These are phyloP conservation scores for Colletotrichum falcatum DNA, from an alignment of 2,329 filamentous ascomycete species.

Conservation along the genomic window DNA sequence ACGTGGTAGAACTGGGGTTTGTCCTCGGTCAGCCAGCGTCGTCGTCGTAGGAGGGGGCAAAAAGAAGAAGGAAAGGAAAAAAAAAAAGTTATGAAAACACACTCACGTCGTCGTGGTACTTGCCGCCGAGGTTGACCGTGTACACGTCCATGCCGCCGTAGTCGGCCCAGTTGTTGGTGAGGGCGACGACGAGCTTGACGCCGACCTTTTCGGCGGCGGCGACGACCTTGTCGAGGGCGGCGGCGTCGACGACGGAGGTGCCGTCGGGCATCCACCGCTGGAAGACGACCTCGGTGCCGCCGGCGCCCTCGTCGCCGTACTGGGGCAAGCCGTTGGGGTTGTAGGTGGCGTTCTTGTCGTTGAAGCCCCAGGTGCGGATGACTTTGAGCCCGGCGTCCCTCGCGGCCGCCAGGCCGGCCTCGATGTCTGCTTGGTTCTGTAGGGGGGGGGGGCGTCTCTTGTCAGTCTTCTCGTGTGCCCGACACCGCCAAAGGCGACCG, in stretches of 20 bases:
- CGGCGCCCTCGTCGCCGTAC: slow-evolving; percentile 63
- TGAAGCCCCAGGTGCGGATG: slow-evolving; percentile 69
- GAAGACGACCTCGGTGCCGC: slow-evolving; percentile 58
- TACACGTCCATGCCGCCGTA: slow-evolving; percentile 68
- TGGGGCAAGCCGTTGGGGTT: slow-evolving; percentile 59
- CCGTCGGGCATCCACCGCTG: slow-evolving; percentile 60
- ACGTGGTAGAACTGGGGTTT: slow-evolving; percentile 61
- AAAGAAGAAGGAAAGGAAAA: too few relatives aligned
- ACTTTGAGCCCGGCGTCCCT: slow-evolving; percentile 63
- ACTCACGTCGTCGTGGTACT: slow-evolving; percentile 60
- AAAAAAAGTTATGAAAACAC: too few relatives aligned
- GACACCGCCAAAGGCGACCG: neutral
- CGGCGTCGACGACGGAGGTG: slow-evolving; percentile 56
- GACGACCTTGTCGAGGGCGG: slow-evolving; percentile 63
- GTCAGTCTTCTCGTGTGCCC: slow-evolving; percentile 38
- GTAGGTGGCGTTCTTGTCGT: slow-evolving; percentile 66
- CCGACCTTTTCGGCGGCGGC: slow-evolving; percentile 59
- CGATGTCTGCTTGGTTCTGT: slow-evolving; percentile 60
- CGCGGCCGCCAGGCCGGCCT: slow-evolving; percentile 58
- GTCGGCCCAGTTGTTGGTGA: slow-evolving; percentile 68
- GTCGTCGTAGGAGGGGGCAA: too few relatives aligned
- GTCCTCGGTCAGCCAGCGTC: too few relatives aligned
- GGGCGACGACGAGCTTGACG: slow-evolving; percentile 62
- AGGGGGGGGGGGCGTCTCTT: too few relatives aligned
- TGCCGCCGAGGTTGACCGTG: slow-evolving; percentile 61